Evolutionary conservation across 225 moss, liverwort and hornwort species (phyloP).

Genomic region (Sphagnum contortum): DNA sequence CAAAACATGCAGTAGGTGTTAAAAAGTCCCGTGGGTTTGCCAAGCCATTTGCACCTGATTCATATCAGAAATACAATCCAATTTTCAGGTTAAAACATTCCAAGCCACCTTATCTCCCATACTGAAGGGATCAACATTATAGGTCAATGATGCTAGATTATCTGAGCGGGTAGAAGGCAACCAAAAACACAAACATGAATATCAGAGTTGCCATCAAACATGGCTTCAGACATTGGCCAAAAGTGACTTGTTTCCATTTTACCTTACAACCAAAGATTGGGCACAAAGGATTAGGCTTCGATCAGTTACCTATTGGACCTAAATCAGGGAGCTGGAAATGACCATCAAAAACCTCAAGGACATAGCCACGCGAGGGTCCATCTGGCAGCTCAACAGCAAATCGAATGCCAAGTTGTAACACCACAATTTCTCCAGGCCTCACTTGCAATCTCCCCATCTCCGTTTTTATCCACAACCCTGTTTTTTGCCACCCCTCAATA

Average conservation of each 20-base stretch:
- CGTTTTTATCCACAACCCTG: conserved; percentile 87
- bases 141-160: too few species aligned
- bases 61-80: too few species aligned
- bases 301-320: conserved; percentile 66
- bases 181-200: too few species aligned
- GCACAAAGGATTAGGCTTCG: too few species aligned
- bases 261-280: too few species aligned
- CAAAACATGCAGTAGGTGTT: conserved; percentile 82
- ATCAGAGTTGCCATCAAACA: too few species aligned
- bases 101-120: too few species aligned
- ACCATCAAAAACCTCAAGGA: conserved; percentile 80
- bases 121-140: too few species aligned
- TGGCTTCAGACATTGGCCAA: neutral
- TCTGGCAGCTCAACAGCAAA: conserved; percentile 81
- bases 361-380: conserved; percentile 85
- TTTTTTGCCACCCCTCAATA: neutral
- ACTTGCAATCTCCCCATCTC: conserved; percentile 87
- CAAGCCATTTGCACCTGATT: conserved; percentile 83
- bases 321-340: conserved; percentile 96
- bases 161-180: too few species aligned
- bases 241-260: too few species aligned
- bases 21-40: conserved; percentile 87
- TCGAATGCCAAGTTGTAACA: conserved; percentile 74
- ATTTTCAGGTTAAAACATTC: too few species aligned
- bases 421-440: conserved; percentile 76